phyloP scores from a whole-genome alignment of 2,329 filamentous ascomycete genomes.

The Pseudogymnoascus sp. region DNA sequence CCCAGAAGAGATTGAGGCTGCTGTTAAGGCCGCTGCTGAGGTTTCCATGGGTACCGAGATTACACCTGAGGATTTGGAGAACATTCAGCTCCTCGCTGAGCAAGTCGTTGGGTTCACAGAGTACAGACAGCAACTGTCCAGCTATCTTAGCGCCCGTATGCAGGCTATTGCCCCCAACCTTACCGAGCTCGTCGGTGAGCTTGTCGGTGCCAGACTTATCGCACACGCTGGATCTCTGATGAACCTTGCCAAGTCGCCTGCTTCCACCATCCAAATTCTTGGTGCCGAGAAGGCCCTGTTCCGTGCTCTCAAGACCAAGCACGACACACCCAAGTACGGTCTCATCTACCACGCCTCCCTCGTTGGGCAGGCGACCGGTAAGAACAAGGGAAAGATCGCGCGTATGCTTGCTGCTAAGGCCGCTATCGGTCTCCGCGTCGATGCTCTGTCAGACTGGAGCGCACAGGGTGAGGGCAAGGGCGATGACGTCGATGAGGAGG shows the following conservation, averaged over 20 bases:
- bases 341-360: slow-evolving; percentile 87
- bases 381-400: slow-evolving; percentile 99
- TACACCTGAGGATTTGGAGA: slow-evolving; percentile 81
- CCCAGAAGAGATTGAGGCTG: slow-evolving; percentile 86
- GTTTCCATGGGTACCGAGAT: slow-evolving; percentile 99
- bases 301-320: slow-evolving; percentile 97
- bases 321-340: slow-evolving; percentile 98
- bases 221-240: slow-evolving; percentile 90
- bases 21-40: slow-evolving; percentile 89
- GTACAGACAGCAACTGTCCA: slow-evolving; percentile 78
- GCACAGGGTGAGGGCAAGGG: slow-evolving; percentile 57
- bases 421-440: slow-evolving; percentile 84
- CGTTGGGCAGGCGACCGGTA: slow-evolving; percentile 92
- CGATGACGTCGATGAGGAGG: slow-evolving; percentile 70
- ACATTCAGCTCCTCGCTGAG: slow-evolving; percentile 84
- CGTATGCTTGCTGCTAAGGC: slow-evolving; percentile 93
- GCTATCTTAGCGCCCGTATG: slow-evolving; percentile 89
- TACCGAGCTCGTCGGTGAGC: slow-evolving; percentile 83
- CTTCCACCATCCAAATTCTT: slow-evolving; percentile 93
- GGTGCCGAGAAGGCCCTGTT: slow-evolving; percentile 98
- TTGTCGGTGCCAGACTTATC: slow-evolving; percentile 90
- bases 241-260: slow-evolving; percentile 89
- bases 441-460: slow-evolving; percentile 74
- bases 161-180: slow-evolving; percentile 93
- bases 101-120: slow-evolving; percentile 89